Evolutionary conservation across 1,284 basidiomycete species (phyloP).

Genomic region (Apiotrichum mycotoxinovorans): DNA sequence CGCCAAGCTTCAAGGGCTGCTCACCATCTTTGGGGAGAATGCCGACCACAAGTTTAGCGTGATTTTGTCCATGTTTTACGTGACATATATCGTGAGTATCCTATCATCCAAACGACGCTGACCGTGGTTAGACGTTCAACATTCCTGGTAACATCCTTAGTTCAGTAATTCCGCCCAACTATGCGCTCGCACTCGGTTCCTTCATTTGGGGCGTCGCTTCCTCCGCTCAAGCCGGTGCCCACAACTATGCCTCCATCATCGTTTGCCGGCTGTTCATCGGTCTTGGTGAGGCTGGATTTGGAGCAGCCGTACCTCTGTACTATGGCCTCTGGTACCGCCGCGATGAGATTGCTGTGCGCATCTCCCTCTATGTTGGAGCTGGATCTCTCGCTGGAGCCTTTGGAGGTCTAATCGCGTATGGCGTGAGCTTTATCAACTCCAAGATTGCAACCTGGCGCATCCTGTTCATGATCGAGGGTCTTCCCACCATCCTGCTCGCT

Average conservation of each 20-base stretch:
- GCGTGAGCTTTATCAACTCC: conserved; percentile 19
- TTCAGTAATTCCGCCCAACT: conserved; percentile 16
- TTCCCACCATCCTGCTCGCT: conserved; percentile 57
- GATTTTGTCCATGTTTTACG: conserved; percentile 33
- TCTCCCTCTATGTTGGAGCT: conserved; percentile 44
- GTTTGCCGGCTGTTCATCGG: conserved; percentile 44
- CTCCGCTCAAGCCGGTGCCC: conserved; percentile 29
- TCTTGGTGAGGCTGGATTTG: conserved; percentile 39
- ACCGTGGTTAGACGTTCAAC: background rate
- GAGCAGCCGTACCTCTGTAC: conserved; percentile 31
- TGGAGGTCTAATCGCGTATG: conserved; percentile 24
- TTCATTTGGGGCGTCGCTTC: conserved; percentile 39
- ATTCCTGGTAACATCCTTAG: conserved; percentile 44
- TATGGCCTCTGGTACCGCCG: conserved; percentile 40
- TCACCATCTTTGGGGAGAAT: conserved; percentile 27
- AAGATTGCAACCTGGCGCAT: conserved; percentile 15
- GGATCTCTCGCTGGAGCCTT: conserved; percentile 33
- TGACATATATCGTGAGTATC: conserved; percentile 32
- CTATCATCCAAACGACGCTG: no score
- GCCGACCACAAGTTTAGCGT: conserved; percentile 36
- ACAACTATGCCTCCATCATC: conserved; percentile 29
- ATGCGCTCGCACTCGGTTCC: conserved; percentile 29
- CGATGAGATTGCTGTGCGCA: conserved; percentile 41
- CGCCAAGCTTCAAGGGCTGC: conserved; percentile 35
- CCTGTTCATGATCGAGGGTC: conserved; percentile 16